Evolutionary conservation across 1,284 basidiomycete species (phyloP), one percentile per base, ranked within the genome.

Genomic region (Ustilago sp.): DNA sequence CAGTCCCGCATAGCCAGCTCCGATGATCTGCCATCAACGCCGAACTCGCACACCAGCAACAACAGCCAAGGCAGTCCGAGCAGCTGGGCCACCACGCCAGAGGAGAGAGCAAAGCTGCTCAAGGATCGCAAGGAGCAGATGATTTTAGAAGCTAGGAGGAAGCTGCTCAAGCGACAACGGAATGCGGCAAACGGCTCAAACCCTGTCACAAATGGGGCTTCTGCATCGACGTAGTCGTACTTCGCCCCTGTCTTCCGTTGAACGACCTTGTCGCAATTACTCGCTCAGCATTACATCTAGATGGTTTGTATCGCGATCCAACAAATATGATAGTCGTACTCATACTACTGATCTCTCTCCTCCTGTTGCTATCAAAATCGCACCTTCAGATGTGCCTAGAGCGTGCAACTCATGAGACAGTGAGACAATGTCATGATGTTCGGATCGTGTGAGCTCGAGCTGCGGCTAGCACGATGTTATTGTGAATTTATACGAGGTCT

Each of bases 91-190:
- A 59, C 59, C n/a, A 70, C 73, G 1, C 61, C 70, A 13, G 72
- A 74, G 28, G 80, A 73, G 34, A 58, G 78, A 8, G 71, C 67
- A 7, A 74, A 62, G 69, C 54, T 65, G 45, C 67, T 80, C 39
- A 68, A 68, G 57, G 76, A 77, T 57, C 54, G 79, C 13, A 80
- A 81, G 68, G 73, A 74, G 62, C 59, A 72, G 56, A 81, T 77
- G 78, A 74, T 78, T 34, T 48, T 77, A 8, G 70, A 77, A 31
- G 75, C 75, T 2, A 66, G 75, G 28, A 69, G 41, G 50, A 77
- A 77, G 63, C 61, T 77, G 23, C 55, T 77, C 23, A 66, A 77
- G 36, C 62, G 57, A 60, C 70, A 69, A 50, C 63, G 62, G 43
- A 34, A 31, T 12, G 52, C 59, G 12, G 54, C 66, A 34, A 54